Conservation (phyloP, 805 yeast genomes). For the Lipomyces orientalis region DNA sequence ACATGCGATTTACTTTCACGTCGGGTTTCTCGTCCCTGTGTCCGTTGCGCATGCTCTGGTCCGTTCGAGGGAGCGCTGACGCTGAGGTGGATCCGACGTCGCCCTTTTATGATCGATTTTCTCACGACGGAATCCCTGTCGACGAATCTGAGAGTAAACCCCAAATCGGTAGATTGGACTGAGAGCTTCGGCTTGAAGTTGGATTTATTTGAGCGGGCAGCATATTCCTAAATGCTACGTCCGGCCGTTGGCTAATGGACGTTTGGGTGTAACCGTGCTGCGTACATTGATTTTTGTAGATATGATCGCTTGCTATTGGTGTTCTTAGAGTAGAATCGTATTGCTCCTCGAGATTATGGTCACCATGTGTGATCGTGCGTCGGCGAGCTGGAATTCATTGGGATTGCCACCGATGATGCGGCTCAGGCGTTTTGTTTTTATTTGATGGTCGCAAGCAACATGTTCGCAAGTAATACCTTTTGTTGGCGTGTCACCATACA, state of each 20-base stretch:
- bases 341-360: neutral
- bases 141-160: constrained; percentile 84
- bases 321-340: neutral
- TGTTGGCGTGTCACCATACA: no score
- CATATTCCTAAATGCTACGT: constrained; percentile 99
- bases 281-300: constrained; percentile 62
- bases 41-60: constrained; percentile 3
- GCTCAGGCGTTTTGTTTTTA: no score
- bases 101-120: constrained; percentile 24
- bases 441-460: no score
- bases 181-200: constrained; percentile 40
- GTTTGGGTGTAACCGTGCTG: constrained; percentile 99
- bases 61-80: neutral
- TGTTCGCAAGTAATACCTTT: no score
- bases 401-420: no score
- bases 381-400: no score
- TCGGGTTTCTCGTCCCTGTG: constrained; percentile 3
- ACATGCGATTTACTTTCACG: constrained; percentile 4
- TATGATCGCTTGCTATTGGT: neutral
- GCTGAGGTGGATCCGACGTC: neutral
- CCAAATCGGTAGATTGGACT: neutral
- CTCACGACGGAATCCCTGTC: constrained; percentile 72
- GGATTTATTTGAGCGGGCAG: constrained; percentile 71
- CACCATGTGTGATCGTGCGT: neutral
- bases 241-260: constrained; percentile 89